Percentiles rank a stretch among this genome's conserved stretches.
phyloP scores from a whole-genome alignment of 2,329 filamentous ascomycete genomes.

The Colletotrichum trifolii region DNA sequence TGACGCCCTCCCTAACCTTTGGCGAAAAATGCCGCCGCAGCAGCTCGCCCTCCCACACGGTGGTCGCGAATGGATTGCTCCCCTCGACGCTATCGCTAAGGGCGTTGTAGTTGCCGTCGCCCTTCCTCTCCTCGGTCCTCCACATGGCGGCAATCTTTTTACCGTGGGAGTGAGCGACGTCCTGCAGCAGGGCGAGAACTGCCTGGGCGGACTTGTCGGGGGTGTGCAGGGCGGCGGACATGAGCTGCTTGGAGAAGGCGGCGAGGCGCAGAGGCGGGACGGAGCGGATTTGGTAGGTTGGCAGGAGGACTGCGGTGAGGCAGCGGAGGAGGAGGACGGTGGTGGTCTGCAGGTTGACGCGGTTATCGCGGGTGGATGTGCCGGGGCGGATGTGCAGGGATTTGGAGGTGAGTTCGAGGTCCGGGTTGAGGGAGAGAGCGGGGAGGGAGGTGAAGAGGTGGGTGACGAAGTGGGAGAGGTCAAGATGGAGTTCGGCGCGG shows the following conservation, averaged over 20 bases:
- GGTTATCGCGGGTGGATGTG: slow-evolving; percentile 50
- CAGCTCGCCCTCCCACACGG: slow-evolving; percentile 93
- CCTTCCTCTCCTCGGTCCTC: slow-evolving; percentile 93
- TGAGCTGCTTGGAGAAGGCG: slow-evolving; percentile 91
- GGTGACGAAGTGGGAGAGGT: slow-evolving; percentile 94
- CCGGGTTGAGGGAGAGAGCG: slow-evolving; percentile 80
- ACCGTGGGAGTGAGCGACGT: slow-evolving; percentile 83
- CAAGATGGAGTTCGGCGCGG: slow-evolving; percentile 83
- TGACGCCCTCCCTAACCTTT: slow-evolving; percentile 80
- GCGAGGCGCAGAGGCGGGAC: slow-evolving; percentile 87
- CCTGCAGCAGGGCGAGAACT: slow-evolving; percentile 79
- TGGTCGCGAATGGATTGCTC: slow-evolving; percentile 90
- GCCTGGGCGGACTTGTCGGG: slow-evolving; percentile 91
- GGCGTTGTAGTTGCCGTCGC: slow-evolving; percentile 87
- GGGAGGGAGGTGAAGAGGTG: slow-evolving; percentile 91
- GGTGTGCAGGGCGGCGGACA: slow-evolving; percentile 83
- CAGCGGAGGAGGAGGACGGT: slow-evolving; percentile 92
- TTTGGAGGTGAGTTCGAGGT: slow-evolving; percentile 84
- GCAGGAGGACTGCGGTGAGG: slow-evolving; percentile 83
- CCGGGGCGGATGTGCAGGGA: slow-evolving; percentile 71
- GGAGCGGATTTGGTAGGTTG: slow-evolving; percentile 76
- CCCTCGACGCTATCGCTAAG: slow-evolving; percentile 79
- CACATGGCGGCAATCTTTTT: slow-evolving; percentile 87
- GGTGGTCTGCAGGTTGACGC: slow-evolving; percentile 92
- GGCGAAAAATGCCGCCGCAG: slow-evolving; percentile 88